phyloP scores from a whole-genome alignment of 2,329 filamentous ascomycete genomes.

The Arthrobotrys sphaeroides region DNA sequence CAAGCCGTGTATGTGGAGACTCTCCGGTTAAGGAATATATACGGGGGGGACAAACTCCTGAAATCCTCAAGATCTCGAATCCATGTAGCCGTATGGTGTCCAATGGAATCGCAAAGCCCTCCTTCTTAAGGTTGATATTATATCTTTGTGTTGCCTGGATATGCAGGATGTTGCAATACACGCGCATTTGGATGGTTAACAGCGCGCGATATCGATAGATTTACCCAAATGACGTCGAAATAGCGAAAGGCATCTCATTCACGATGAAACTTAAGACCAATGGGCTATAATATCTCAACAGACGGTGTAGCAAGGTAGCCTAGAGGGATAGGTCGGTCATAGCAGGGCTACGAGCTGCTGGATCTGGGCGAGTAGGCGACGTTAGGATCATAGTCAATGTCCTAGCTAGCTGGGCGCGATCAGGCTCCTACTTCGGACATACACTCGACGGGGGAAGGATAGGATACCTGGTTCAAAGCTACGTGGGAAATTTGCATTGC shows the following conservation, averaged over 20 bases:
- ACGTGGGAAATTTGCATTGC: constrained; percentile 45
- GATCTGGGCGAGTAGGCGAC: constrained; percentile 8
- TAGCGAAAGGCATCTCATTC: background rate
- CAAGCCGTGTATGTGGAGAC: constrained; percentile 39
- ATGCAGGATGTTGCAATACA: constrained; percentile 18
- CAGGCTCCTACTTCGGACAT: constrained; percentile 32
- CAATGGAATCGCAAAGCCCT: background rate
- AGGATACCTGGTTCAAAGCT: constrained; percentile 7
- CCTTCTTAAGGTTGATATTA: background rate
- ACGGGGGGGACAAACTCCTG: constrained; percentile 10
- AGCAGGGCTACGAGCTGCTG: constrained; percentile 16
- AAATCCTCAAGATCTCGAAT: background rate
- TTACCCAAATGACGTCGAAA: constrained; percentile 1
- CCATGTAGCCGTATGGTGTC: background rate
- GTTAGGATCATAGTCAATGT: background rate
- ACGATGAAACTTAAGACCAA: background rate
- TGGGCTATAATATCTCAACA: background rate
- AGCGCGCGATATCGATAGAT: background rate
- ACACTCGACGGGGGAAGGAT: background rate
- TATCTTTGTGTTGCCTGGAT: constrained; percentile 16
- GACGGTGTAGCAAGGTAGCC: background rate
- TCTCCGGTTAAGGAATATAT: constrained; percentile 4
- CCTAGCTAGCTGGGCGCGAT: constrained; percentile 13
- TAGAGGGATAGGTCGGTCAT: background rate
- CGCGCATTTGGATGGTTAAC: background rate